Evolutionary conservation across 345 rosid species (phyloP).

Genomic region (Leavenworthia alabamica): DNA sequence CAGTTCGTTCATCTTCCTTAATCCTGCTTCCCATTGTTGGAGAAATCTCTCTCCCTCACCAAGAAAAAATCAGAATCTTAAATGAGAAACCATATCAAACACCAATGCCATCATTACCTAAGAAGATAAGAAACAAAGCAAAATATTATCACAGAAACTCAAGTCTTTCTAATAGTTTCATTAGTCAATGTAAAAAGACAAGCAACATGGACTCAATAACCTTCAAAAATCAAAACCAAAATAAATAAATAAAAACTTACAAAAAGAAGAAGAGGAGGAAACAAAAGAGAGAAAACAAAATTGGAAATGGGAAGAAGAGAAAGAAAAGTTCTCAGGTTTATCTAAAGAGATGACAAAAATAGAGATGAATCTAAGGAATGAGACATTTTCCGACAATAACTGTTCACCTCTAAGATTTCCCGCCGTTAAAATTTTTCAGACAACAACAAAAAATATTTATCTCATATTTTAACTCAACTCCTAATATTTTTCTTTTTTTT

Average conservation of each 20-base stretch:
- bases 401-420: not conserved
- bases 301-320: constrained; percentile 17
- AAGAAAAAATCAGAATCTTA: constrained; percentile 2
- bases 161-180: not conserved
- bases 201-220: too few relatives aligned
- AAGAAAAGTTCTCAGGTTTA: too few relatives aligned
- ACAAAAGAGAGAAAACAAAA: not conserved
- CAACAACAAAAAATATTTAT: too few relatives aligned
- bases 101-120: too few relatives aligned
- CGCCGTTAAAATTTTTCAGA: constrained; percentile 3
- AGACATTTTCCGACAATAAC: constrained; percentile 27
- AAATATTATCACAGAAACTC: not conserved
- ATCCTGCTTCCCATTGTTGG: constrained; percentile 43
- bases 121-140: not conserved
- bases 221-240: not conserved
- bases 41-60: too few relatives aligned
- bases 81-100: not conserved
- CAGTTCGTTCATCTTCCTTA: constrained; percentile 68
- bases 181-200: not conserved
- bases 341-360: constrained; percentile 12
- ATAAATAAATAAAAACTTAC: constrained; percentile 10
- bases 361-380: constrained; percentile 4
- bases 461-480: too few relatives aligned
- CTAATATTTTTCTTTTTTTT: too few relatives aligned
- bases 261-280: not conserved